Evolutionary conservation across 768 basidiomycete genomes (phyloP), one percentile per base, ranked within the genome.

Genomic region (Lactarius sp.): DNA sequence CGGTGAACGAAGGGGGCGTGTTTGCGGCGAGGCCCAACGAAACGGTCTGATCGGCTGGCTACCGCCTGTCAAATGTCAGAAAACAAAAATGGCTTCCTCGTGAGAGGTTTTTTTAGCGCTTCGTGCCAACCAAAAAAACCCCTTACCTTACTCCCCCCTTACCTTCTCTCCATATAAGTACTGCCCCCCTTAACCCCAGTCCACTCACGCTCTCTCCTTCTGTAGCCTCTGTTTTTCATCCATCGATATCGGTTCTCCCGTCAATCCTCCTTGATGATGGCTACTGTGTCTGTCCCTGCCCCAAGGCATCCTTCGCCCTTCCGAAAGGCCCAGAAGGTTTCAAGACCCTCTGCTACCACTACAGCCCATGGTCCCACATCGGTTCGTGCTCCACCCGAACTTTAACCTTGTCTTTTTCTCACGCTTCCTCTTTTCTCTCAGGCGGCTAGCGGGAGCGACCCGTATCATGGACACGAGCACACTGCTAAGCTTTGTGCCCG

Each of bases 391-490:
- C 44, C 42, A 65, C 49, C 44, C n/a, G 27, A 61, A 44, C 37
- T 39, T 52, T 68, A 64, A 57, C 58, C 61, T 52, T 60, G 27
- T 22, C 16, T 6, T 18, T 60, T 58, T 41, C 55, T 69, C 37
- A 57, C 67, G 52, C 62, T 9, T 27, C 9, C 6, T n/a, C 22
- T 46, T 2, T 22, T 47, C 7, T 4, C 33, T 0, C 9, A 59
- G 59, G 46, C 54, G 22, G 64, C 67, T 56, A 68, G 63, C 69
- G 49, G 56, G 27, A 66, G 57, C 4, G 85, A 88, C 70, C 83
- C 83, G 0, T 87, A 77, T 73, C 88, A 91, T 62, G 92, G 94
- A 44, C 89, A 94, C 72, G 90, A 91, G 72, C 75, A 77, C 22
- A 77, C 85, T 0, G 86, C 92, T 0, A 82, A 83, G 20, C 75